Evolutionary conservation across 768 basidiomycete species (phyloP).

Genomic region (Symmetrospora coprosmae): DNA sequence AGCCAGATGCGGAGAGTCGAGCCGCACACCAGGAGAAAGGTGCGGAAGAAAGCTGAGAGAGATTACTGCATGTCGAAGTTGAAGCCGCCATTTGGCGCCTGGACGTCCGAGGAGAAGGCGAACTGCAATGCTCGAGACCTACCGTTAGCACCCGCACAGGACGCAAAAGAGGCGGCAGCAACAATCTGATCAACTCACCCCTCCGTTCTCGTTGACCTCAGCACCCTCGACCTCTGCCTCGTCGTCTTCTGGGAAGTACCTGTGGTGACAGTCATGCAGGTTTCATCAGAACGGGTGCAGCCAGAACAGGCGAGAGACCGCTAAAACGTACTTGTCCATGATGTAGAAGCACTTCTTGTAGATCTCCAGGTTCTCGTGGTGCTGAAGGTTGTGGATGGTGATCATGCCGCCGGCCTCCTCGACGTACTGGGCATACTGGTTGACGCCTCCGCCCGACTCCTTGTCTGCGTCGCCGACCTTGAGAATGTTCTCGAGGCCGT

Average conservation of each 20-base stretch:
- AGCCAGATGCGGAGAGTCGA: too few relatives aligned
- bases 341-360: conserved; percentile 78
- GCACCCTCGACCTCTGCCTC: conserved; percentile 65
- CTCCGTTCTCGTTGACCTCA: conserved; percentile 43
- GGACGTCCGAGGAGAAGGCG: conserved; percentile 71
- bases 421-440: conserved; percentile 84
- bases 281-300: conserved; percentile 38
- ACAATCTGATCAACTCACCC: conserved; percentile 39
- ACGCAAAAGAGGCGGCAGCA: conserved; percentile 49
- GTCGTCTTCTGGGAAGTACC: conserved; percentile 49
- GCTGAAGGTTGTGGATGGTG: conserved; percentile 95
- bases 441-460: conserved; percentile 60
- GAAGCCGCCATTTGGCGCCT: conserved; percentile 88
- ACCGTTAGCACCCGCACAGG: conserved; percentile 19
- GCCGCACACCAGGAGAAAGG: too few relatives aligned
- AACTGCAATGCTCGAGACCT: not conserved
- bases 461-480: conserved; percentile 96
- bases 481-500: conserved; percentile 93
- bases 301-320: too few relatives aligned
- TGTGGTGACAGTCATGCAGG: not conserved
- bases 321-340: conserved; percentile 97
- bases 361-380: conserved; percentile 97
- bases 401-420: conserved; percentile 99
- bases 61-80: conserved; percentile 50
- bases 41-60: not conserved